Conservation (phyloP, 78 protist genomes). For the Diacronema lutheri region DNA sequence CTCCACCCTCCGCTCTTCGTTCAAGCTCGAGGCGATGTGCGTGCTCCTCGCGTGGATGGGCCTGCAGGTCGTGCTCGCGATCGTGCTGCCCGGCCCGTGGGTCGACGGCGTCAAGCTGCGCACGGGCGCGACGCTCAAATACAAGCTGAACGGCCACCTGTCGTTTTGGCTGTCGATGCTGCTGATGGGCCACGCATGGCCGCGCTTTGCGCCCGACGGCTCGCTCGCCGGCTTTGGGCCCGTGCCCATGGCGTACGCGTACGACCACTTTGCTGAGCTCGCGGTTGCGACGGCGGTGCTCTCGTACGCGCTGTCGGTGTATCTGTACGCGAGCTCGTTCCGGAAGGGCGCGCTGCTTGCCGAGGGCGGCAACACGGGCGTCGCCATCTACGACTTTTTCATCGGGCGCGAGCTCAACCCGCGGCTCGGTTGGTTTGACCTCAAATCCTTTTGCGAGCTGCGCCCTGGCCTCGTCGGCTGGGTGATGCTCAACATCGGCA, state of each 20-base stretch:
- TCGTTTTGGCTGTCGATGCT: not conserved
- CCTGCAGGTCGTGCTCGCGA: slow-evolving; percentile 11
- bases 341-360: slow-evolving; percentile 36
- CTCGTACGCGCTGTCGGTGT: not conserved
- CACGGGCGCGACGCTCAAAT: slow-evolving; percentile 6
- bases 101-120: slow-evolving; percentile 11
- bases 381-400: slow-evolving; percentile 71
- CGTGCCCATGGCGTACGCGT: not conserved
- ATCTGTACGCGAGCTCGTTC: not conserved
- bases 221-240: not conserved
- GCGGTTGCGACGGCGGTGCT: not conserved
- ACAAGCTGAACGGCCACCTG: slow-evolving; percentile 26
- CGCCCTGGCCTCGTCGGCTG: slow-evolving; percentile 88
- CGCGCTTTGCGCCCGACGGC: not conserved
- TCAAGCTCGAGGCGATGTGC: not conserved
- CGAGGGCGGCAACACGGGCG: slow-evolving; percentile 43
- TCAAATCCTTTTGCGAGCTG: slow-evolving; percentile 77
- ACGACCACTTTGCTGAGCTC: slow-evolving; percentile 21
- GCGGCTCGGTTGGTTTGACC: slow-evolving; percentile 74
- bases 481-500: slow-evolving; percentile 57
- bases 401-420: slow-evolving; percentile 87
- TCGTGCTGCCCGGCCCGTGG: slow-evolving; percentile 3
- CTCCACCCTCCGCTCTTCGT: not conserved
- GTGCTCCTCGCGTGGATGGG: slow-evolving; percentile 19
- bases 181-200: not conserved